A percentile compares a stretch with the other conserved stretches of the same genome.
phyloP scores from a whole-genome alignment of 2,329 filamentous ascomycete species.

The Phaeosphaeria sp. region DNA sequence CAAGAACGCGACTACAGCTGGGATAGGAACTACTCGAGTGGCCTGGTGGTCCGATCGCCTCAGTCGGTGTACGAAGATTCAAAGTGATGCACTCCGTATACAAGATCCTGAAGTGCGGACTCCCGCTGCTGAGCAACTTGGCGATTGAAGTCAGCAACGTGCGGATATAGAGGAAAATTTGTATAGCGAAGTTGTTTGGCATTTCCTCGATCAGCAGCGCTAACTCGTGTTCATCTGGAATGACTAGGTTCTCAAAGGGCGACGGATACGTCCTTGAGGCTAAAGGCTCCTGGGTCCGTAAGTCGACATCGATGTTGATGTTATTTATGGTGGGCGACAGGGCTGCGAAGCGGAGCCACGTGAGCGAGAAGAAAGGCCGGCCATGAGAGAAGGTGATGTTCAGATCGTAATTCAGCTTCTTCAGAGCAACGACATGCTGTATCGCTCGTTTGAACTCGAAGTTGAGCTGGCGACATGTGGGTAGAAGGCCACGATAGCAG shows the following conservation, averaged over 20 bases:
- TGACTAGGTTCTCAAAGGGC: neutral
- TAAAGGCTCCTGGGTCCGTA: slow-evolving; percentile 37
- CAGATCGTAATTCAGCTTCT: slow-evolving; percentile 33
- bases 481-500: slow-evolving; percentile 35
- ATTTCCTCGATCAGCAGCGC: slow-evolving; percentile 33
- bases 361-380: slow-evolving; percentile 41
- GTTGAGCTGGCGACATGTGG: slow-evolving; percentile 30
- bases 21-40: slow-evolving; percentile 13
- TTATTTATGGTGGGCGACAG: slow-evolving; percentile 38
- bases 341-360: slow-evolving; percentile 35
- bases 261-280: neutral
- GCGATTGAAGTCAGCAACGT: slow-evolving; percentile 38
- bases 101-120: slow-evolving; percentile 27
- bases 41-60: slow-evolving; percentile 17
- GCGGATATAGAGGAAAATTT: slow-evolving; percentile 41
- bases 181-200: slow-evolving; percentile 33
- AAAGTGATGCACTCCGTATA: slow-evolving; percentile 36
- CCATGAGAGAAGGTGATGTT: slow-evolving; percentile 39
- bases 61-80: slow-evolving; percentile 37
- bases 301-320: slow-evolving; percentile 36
- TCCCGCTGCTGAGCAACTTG: slow-evolving; percentile 27
- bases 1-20: slow-evolving; percentile 21
- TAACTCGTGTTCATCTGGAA: slow-evolving; percentile 34
- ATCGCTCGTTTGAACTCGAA: slow-evolving; percentile 36
- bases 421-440: slow-evolving; percentile 33